Evolutionary conservation across 78 protist species (phyloP).

Genomic region (Dictyostelium intermedium): DNA sequence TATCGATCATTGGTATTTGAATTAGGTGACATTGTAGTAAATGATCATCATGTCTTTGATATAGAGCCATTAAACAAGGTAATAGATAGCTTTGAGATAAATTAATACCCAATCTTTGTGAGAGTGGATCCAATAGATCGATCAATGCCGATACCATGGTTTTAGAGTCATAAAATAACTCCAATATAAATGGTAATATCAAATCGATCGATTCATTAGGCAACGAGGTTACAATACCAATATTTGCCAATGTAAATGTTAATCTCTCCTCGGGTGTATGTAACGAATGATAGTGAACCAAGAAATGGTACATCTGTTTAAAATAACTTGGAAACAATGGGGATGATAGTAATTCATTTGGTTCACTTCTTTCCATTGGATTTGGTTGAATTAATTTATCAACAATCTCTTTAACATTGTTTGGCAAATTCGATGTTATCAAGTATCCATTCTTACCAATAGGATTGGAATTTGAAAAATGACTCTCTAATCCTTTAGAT

Average conservation of each 20-base stretch:
- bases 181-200: conserved; percentile 50
- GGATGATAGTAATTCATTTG: conserved; percentile 10
- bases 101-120: conserved; percentile 56
- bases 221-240: conserved; percentile 60
- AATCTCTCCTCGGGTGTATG: conserved; percentile 48
- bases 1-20: conserved; percentile 69
- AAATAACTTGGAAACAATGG: conserved; percentile 64
- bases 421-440: conserved; percentile 42
- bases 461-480: conserved; percentile 15
- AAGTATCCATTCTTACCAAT: not conserved
- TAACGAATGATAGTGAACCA: conserved; percentile 44
- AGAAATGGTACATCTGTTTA: conserved; percentile 74
- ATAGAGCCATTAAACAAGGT: conserved; percentile 38
- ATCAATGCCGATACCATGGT: conserved; percentile 62
- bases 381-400: conserved; percentile 28
- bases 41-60: conserved; percentile 71
- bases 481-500: not conserved
- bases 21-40: conserved; percentile 61
- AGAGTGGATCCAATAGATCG: conserved; percentile 56
- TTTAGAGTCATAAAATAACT: conserved; percentile 39
- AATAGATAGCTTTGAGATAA: conserved; percentile 26
- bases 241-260: conserved; percentile 62
- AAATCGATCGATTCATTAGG: conserved; percentile 72
- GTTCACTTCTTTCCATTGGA: conserved; percentile 22
- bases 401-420: conserved; percentile 36